phyloP scores from a whole-genome alignment of 2,329 filamentous ascomycete genomes.

The Ambrosiella xylebori region DNA sequence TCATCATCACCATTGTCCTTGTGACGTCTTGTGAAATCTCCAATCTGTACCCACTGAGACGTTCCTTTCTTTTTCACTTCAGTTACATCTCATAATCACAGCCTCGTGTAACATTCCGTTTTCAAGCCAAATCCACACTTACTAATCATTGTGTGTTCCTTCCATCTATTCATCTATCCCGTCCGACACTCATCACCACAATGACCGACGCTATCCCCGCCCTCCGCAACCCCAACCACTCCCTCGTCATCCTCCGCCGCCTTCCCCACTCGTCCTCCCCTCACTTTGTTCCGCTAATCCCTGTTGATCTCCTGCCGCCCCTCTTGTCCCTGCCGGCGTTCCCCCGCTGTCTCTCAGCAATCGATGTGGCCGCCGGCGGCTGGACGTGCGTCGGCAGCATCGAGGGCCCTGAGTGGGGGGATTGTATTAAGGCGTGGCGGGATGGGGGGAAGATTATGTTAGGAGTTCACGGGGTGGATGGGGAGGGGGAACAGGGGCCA shows the following conservation, averaged over 20 bases:
- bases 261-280: constrained; percentile 16
- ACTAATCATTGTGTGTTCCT: not conserved
- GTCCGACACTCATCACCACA: not conserved
- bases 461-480: not conserved
- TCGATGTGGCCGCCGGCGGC: constrained; percentile 18
- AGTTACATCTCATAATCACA: too few species aligned
- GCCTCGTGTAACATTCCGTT: too few species aligned
- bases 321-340: constrained; percentile 28
- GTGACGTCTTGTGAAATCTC: not conserved
- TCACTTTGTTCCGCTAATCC: constrained; percentile 34
- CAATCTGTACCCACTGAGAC: not conserved
- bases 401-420: not conserved
- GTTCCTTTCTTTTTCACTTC: not conserved
- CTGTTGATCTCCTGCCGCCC: constrained; percentile 32
- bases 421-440: not conserved
- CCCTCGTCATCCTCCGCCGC: constrained; percentile 27
- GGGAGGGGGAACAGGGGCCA: not conserved
- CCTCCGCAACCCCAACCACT: not conserved
- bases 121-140: not conserved
- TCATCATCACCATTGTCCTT: not conserved
- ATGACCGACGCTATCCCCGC: not conserved
- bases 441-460: not conserved
- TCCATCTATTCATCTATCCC: not conserved
- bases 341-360: constrained; percentile 24
- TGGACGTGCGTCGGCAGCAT: not conserved